Evolutionary conservation across 2,329 filamentous ascomycete genomes (phyloP), one percentile per base, ranked within the genome.

Genomic region (Colletotrichum viniferum): DNA sequence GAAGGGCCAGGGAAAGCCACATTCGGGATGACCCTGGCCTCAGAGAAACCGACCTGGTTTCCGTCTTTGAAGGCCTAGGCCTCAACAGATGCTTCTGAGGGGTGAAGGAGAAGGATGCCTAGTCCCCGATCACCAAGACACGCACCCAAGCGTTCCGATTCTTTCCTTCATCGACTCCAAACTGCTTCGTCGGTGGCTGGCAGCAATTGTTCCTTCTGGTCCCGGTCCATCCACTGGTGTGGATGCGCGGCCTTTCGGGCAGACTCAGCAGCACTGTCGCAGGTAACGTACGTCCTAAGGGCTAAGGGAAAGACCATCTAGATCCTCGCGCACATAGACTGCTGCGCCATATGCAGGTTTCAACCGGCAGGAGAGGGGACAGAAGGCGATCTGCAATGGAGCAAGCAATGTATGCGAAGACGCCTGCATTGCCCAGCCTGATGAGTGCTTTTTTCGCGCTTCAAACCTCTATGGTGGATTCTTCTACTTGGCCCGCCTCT

Each of bases 371-470:
- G 30, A 43, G 55, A 74, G 72, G 30, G 72, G 72, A 65, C 58
- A 55, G 34, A 61, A 48, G 21, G 32, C 18, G 68, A 74, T 74
- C 72, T 67, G 67, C 73, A 62, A 67, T 16, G 38, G 14, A 72
- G 24, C 55, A 28, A 67, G 63, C 30, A 56, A 7, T 55, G 38
- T 21, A 64, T 55, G 38, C 52, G 14, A 55, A 71, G 34, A 34
- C 7, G 52, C 52, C 61, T 60, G 61, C 62, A 52, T 66, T 61
- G 72, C 68, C 62, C 56, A 72, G 69, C n/a, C 21, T 58, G 32
- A 43, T 67, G 62, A 43, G 62, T 63, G 18, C 28, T 67, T 71
- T 56, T 34, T 55, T 43, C n/a, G 70, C 70, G 55, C 70, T 62
- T 36, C 56, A n/a, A 56, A 14, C 12, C 43, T 63, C 34, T 12